Evolutionary conservation across 2,329 filamentous ascomycete species (phyloP).

Genomic region (Alternaria infectoria): DNA sequence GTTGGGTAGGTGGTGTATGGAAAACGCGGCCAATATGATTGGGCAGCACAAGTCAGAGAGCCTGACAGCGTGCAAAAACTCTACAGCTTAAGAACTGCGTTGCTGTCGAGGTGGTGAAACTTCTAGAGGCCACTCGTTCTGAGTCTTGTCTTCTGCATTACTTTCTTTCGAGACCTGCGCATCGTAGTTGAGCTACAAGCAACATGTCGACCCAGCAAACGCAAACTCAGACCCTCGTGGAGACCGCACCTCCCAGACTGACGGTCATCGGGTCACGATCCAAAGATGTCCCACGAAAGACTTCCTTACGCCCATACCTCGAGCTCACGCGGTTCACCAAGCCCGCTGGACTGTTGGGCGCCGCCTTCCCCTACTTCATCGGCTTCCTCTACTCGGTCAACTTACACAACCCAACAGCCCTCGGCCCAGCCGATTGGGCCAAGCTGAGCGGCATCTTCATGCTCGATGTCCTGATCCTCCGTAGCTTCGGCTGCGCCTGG

Average conservation of each 20-base stretch:
- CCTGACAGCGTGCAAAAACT: background rate
- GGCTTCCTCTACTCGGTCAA: slow-evolving; percentile 50
- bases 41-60: background rate
- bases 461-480: slow-evolving; percentile 51
- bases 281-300: background rate
- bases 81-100: background rate
- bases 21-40: background rate
- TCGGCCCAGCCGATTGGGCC: slow-evolving; percentile 8
- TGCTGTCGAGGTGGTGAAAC: background rate
- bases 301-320: slow-evolving; percentile 9
- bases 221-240: background rate
- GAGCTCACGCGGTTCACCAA: slow-evolving; percentile 56
- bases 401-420: slow-evolving; percentile 3
- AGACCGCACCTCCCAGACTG: background rate
- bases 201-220: slow-evolving; percentile 2
- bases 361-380: slow-evolving; percentile 52
- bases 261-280: background rate
- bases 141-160: background rate
- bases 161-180: background rate
- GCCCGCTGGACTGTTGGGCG: slow-evolving; percentile 54
- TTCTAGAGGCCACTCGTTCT: background rate
- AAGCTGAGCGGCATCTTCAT: slow-evolving; percentile 49
- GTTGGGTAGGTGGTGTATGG: background rate
- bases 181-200: background rate
- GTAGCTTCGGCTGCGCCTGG: slow-evolving; percentile 54